phyloP scores from a whole-genome alignment of 352 stramenopile genomes.

The Phytophthora tentaculata region DNA sequence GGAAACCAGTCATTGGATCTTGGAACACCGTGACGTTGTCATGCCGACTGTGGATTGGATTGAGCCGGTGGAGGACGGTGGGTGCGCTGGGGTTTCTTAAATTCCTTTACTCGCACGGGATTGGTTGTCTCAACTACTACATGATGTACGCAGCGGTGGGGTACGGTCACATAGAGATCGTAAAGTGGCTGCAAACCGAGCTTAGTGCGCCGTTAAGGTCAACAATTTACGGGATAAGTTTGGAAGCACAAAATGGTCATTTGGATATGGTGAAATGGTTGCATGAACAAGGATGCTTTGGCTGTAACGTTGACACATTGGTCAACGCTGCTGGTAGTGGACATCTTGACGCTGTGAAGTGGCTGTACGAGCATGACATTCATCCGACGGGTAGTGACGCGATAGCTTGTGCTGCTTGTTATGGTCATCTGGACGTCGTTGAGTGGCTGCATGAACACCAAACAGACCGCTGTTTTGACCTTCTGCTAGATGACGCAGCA shows the following conservation, averaged over 20 bases:
- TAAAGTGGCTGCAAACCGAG: conserved; percentile 30
- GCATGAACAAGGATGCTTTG: conserved; percentile 20
- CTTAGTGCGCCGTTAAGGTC: conserved; percentile 1
- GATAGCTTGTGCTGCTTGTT: conserved; percentile 28
- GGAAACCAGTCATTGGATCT: conserved; percentile 27
- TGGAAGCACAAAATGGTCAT: conserved; percentile 28
- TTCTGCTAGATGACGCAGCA: conserved; percentile 26
- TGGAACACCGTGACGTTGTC: conserved; percentile 23
- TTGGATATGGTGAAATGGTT: conserved; percentile 33
- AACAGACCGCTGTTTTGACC: neutral
- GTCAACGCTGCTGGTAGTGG: conserved; percentile 18
- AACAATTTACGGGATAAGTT: conserved; percentile 23
- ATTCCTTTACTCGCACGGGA: conserved; percentile 19
- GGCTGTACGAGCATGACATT: conserved; percentile 20
- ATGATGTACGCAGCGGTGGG: conserved; percentile 22
- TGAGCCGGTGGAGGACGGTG: conserved; percentile 25
- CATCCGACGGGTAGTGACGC: conserved; percentile 6
- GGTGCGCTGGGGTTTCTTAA: conserved; percentile 28
- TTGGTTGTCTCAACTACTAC: conserved; percentile 21
- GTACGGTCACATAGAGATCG: conserved; percentile 27
- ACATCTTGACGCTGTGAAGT: conserved; percentile 27
- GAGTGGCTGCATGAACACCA: conserved; percentile 27
- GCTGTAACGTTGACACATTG: conserved; percentile 23
- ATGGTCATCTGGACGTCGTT: conserved; percentile 26
- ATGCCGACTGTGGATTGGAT: conserved; percentile 33